phyloP scores from a whole-genome alignment of 208 protist species.

The Polymyxa betae region DNA sequence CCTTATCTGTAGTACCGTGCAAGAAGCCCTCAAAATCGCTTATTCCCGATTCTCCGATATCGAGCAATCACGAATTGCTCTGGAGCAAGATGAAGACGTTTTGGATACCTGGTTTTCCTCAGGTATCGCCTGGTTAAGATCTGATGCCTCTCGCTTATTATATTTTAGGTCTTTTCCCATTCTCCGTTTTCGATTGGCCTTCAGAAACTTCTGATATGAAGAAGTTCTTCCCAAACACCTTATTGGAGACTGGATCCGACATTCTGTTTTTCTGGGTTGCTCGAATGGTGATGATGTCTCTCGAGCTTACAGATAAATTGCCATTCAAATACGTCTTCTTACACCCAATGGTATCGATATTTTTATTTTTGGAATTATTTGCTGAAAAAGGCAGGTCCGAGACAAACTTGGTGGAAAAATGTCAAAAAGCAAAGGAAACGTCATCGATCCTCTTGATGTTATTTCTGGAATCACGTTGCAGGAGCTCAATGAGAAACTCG shows the following conservation, averaged over 20 bases:
- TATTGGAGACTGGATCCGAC: conserved; percentile 99
- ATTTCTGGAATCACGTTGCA: conserved; percentile 94
- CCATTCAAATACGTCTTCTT: conserved; percentile 96
- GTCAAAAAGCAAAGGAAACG: conserved; percentile 99
- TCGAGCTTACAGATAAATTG: conserved; percentile 87
- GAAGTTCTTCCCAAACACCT: conserved; percentile 91
- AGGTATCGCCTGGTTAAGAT: background rate
- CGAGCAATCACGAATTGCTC: background rate
- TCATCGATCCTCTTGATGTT: conserved; percentile 99
- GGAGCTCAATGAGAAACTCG: conserved; percentile 86
- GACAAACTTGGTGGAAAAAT: conserved; percentile 99
- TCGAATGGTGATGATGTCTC: conserved; percentile 99
- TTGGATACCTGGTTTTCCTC: conserved; percentile 99
- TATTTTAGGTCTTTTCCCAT: conserved; percentile 89
- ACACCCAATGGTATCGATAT: conserved; percentile 90
- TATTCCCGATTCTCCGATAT: conserved; percentile 54
- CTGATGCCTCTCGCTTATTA: background rate
- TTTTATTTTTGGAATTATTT: background rate
- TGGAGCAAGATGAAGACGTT: conserved; percentile 96
- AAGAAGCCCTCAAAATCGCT: conserved; percentile 82
- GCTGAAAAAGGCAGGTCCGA: conserved; percentile 68
- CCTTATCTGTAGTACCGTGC: conserved; percentile 65
- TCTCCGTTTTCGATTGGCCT: conserved; percentile 95
- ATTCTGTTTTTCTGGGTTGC: conserved; percentile 99
- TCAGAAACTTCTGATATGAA: conserved; percentile 80